These are phyloP conservation scores for Phyllosticta citrichinensis DNA, from an alignment of 2,329 filamentous ascomycete species.

Conservation along the genomic window DNA sequence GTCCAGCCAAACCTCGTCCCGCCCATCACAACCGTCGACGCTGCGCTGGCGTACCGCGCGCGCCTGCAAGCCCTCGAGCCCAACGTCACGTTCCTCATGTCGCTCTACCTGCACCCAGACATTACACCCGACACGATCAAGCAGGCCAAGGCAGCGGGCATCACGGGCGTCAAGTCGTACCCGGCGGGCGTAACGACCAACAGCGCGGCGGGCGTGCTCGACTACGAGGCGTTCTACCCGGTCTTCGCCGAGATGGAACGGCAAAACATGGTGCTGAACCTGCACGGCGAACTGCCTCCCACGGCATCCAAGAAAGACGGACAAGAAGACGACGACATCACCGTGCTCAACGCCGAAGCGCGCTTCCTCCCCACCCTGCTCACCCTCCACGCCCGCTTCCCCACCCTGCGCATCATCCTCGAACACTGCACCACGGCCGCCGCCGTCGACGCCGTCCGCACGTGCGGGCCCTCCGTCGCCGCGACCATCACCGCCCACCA, in stretches of 20 bases:
- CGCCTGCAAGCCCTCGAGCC: constrained; percentile 36
- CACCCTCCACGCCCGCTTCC: constrained; percentile 64
- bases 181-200: constrained; percentile 41
- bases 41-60: constrained; percentile 37
- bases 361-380: constrained; percentile 72
- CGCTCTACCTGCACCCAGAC: constrained; percentile 39
- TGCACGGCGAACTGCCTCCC: constrained; percentile 80
- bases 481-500: constrained; percentile 83
- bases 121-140: constrained; percentile 49
- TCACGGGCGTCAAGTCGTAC: constrained; percentile 65
- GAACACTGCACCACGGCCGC: constrained; percentile 85
- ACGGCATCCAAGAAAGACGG: constrained; percentile 22
- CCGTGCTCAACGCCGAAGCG: constrained; percentile 56
- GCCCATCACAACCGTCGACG: constrained; percentile 39
- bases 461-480: constrained; percentile 67
- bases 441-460: constrained; percentile 65
- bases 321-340: constrained; percentile 20
- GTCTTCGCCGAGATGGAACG: constrained; percentile 87
- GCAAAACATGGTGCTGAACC: constrained; percentile 72
- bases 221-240: constrained; percentile 60
- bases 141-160: constrained; percentile 61
- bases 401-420: constrained; percentile 54
- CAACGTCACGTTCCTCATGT: constrained; percentile 42
- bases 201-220: constrained; percentile 56
- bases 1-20: constrained; percentile 40